phyloP scores from a whole-genome alignment of 1,139 yeast species.

The Yamadazyma taylorii region DNA sequence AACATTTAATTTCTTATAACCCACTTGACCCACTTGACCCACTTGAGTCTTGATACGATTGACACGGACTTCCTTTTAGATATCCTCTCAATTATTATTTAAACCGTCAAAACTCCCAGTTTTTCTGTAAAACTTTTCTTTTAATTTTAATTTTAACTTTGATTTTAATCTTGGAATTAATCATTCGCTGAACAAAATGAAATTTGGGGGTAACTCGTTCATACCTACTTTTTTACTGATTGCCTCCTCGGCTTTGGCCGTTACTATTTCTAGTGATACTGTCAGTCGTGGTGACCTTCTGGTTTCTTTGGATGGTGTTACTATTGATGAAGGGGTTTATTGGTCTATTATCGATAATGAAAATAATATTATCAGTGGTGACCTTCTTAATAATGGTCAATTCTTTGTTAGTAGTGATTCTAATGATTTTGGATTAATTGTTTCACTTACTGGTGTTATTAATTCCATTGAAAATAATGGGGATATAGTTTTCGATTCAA shows the following conservation, averaged over 20 bases:
- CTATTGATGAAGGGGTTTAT: conserved; percentile 24
- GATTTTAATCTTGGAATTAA: background rate
- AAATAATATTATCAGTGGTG: conserved; percentile 21
- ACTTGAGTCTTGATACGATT: too few species aligned
- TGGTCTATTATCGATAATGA: conserved; percentile 30
- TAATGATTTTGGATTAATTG: conserved; percentile 1
- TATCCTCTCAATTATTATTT: too few species aligned
- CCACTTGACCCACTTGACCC: too few species aligned
- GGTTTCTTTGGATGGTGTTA: conserved; percentile 20
- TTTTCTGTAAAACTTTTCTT: too few species aligned
- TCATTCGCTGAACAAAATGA: background rate
- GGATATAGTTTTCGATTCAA: conserved; percentile 20
- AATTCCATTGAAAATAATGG: conserved; percentile 19
- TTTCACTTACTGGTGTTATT: background rate
- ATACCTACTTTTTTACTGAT: conserved; percentile 4
- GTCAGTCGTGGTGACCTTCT: conserved; percentile 17
- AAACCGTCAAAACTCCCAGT: too few species aligned
- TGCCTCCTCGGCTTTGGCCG: conserved; percentile 5
- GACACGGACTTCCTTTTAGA: too few species aligned
- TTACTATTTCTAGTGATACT: conserved; percentile 9
- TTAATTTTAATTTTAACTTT: background rate
- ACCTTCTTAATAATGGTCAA: conserved; percentile 19
- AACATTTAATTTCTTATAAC: too few species aligned
- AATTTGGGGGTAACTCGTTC: conserved; percentile 1
- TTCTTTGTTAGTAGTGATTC: conserved; percentile 19